Evolutionary conservation across 2,329 filamentous ascomycete genomes (phyloP).

Genomic region (Fusarium sp.): DNA sequence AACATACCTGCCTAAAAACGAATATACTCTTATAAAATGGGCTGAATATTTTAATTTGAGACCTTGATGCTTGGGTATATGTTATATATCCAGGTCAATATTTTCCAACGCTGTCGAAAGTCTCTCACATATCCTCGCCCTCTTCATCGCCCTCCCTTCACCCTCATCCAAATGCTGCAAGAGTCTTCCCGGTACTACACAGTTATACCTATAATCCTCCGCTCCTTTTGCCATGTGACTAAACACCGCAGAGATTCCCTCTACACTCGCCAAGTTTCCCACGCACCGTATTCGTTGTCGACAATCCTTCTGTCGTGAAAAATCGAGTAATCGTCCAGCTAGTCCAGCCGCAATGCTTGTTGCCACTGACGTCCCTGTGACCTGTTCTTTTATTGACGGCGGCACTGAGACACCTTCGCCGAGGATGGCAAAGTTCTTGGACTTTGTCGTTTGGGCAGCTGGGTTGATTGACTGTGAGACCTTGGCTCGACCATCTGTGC

Average conservation of each 20-base stretch:
- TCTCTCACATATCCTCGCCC: slow-evolving; percentile 16
- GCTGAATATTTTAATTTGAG: neutral
- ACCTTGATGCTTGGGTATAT: neutral
- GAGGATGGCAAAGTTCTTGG: slow-evolving; percentile 24
- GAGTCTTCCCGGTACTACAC: slow-evolving; percentile 7
- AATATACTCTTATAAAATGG: neutral
- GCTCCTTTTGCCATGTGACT: slow-evolving; percentile 17
- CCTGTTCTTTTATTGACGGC: neutral
- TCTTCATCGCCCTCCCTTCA: neutral
- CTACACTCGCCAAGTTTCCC: slow-evolving; percentile 1
- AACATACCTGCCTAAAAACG: neutral
- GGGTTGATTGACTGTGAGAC: slow-evolving; percentile 17
- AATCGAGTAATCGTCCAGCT: slow-evolving; percentile 15
- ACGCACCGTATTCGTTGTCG: slow-evolving; percentile 1
- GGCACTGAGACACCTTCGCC: slow-evolving; percentile 10
- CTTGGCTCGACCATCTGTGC: slow-evolving; percentile 10
- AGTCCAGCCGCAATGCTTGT: slow-evolving; percentile 16
- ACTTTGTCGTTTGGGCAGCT: neutral
- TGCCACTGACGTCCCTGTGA: slow-evolving; percentile 14
- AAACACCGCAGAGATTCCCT: slow-evolving; percentile 11
- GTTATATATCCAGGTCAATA: slow-evolving; percentile 10
- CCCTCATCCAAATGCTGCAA: slow-evolving; percentile 14
- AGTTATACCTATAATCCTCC: slow-evolving; percentile 11
- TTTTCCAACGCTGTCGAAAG: slow-evolving; percentile 13
- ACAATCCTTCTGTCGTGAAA: slow-evolving; percentile 13